Conservation (phyloP, 495 filamentous ascomycete genomes). For the Aspergillus nidulans region DNA sequence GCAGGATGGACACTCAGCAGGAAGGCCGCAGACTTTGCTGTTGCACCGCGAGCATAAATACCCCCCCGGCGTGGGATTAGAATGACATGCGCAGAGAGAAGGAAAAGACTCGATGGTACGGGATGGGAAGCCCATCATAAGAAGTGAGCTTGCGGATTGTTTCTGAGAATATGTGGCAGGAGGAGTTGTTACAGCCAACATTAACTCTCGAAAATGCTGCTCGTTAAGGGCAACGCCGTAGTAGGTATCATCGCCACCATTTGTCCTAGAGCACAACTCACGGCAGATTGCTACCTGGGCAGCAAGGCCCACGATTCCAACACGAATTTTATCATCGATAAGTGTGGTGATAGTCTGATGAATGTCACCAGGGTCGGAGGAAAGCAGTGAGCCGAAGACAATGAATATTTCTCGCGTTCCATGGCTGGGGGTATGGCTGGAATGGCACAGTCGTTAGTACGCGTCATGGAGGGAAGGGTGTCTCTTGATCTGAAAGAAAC, state of each 20-base stretch:
- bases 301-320: constrained; percentile 81
- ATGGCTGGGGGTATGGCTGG: constrained; percentile 82
- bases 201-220: constrained; percentile 79
- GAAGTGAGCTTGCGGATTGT: constrained; percentile 65
- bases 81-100: constrained; percentile 89
- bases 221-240: constrained; percentile 89
- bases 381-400: constrained; percentile 84
- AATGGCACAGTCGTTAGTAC: constrained; percentile 18
- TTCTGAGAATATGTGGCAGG: constrained; percentile 69
- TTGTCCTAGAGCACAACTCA: constrained; percentile 83
- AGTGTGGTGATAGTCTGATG: constrained; percentile 79
- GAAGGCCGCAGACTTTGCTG: constrained; percentile 84
- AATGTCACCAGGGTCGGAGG: constrained; percentile 91
- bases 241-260: constrained; percentile 65
- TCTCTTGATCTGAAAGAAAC: constrained; percentile 20
- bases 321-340: constrained; percentile 74
- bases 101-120: constrained; percentile 70
- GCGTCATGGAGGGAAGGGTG: not conserved
- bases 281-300: constrained; percentile 89
- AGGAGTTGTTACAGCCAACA: constrained; percentile 83
- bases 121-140: constrained; percentile 99
- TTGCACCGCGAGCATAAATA: constrained; percentile 88
- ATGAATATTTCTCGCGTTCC: constrained; percentile 90
- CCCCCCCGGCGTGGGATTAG: constrained; percentile 75
- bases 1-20: constrained; percentile 88